phyloP scores from a whole-genome alignment of 495 filamentous ascomycete species.

The Lasiosphaeria miniovina region DNA sequence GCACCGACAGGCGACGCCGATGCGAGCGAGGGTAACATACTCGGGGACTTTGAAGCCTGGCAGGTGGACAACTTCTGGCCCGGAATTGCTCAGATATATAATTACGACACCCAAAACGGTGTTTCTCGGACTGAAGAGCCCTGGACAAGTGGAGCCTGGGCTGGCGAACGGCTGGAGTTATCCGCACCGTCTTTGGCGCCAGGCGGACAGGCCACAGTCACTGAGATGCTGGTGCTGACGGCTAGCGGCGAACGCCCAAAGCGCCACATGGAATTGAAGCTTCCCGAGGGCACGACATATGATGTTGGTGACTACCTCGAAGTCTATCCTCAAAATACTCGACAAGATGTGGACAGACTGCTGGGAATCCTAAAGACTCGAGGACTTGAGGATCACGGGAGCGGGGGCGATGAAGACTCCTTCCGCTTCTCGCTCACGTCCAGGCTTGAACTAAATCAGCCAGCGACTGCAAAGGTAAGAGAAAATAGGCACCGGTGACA shows the following conservation, averaged over 20 bases:
- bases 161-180: neutral
- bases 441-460: too few species aligned
- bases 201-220: neutral
- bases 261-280: neutral
- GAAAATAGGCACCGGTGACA: too few species aligned
- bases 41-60: neutral
- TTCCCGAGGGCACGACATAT: neutral
- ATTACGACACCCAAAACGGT: too few species aligned
- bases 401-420: too few species aligned
- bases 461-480: too few species aligned
- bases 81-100: neutral
- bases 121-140: too few species aligned
- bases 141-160: too few species aligned
- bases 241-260: neutral
- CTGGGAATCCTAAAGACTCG: neutral
- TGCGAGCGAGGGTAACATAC: neutral
- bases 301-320: neutral
- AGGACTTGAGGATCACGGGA: too few species aligned
- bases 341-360: neutral
- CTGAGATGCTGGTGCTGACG: neutral
- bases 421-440: too few species aligned
- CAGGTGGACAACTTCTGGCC: neutral
- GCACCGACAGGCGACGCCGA: neutral
- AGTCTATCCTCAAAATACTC: neutral
- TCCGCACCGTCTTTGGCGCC: neutral